Base-by-base conservation (phyloP, 2,329 filamentous ascomycete species). In the Scortechinia acanthostroma region DNA sequence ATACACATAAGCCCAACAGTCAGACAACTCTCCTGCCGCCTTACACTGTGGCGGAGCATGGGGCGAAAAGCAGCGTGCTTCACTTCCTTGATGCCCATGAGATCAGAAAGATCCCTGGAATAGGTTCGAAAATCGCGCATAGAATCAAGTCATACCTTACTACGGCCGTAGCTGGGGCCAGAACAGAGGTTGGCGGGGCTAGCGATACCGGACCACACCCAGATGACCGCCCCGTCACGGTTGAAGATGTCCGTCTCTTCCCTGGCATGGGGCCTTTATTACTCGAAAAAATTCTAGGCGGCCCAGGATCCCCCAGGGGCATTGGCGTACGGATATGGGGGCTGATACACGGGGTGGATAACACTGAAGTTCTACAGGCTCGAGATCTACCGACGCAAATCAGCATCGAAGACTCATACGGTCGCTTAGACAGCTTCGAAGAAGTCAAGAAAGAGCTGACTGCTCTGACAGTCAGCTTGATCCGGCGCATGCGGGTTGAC, bases 371-470 rank as follows among this genome's bases (percentile, higher is more conserved):
- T 16, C 80, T 81, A 43, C 73, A 81, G 50, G 85, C 81, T 2
- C 78, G 77, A 52, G 76, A 81, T 40, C 64, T 94, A 1, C 91
- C 91, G 0, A 81, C 80, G 1, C 91, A 96, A 61, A 94, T 97
- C 58, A 93, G 88, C 60, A 93, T 97, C 50, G 91, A 97, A 58
- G 91, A 97, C 63, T 93, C 89, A 15, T 97, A 95, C 59, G 74
- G 78, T 20, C 79, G 81, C 0, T 68, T 95, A 1, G 77, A 85
- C 52, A 80, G 73, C 0, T 58, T 84, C 44, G 61, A 77, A 1
- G 74, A 82, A 47, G 79, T 94, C 22, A 65, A 69, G 35, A 77
- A 76, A 50, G 84, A 94, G 62, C 68, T 96, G 33, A 63, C 68
- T n/a, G 73, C 77, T 48, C 67, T 96, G 2, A 73, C 85, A 0